These are phyloP conservation scores for Zanthoxylum bungeanum DNA, from an alignment of 345 rosid genomes.

Conservation along the genomic window DNA sequence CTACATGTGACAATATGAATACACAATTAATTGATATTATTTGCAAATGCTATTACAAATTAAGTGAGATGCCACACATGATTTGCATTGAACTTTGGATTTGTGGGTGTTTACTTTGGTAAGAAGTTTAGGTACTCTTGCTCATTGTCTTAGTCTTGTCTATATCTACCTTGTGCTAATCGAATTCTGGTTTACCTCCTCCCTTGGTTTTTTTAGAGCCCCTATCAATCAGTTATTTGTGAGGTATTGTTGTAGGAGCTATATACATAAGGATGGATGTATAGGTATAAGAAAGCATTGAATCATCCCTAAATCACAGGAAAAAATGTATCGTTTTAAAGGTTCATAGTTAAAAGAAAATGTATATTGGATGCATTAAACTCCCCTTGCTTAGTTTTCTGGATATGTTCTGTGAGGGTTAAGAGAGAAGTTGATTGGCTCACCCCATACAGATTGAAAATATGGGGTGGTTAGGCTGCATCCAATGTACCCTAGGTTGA, in stretches of 20 bases:
- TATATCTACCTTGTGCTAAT: background rate
- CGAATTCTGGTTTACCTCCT: background rate
- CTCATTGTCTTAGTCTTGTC: background rate
- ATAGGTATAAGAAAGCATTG: background rate
- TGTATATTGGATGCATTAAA: background rate
- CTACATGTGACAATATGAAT: background rate
- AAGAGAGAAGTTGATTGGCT: background rate
- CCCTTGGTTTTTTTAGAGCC: background rate
- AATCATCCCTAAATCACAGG: background rate
- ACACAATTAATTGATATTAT: background rate
- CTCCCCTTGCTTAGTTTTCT: background rate
- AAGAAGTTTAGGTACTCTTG: background rate
- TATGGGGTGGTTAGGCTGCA: background rate
- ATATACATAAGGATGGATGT: background rate
- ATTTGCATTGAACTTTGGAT: background rate
- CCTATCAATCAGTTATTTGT: background rate
- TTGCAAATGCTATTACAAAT: background rate
- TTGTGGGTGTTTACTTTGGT: background rate
- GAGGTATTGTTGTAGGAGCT: background rate
- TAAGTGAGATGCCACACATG: background rate
- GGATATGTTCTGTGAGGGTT: background rate
- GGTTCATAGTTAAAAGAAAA: background rate
- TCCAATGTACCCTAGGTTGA: background rate
- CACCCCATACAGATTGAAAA: background rate
- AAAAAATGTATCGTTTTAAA: background rate